These are phyloP conservation scores for Vicia sativa DNA, from an alignment of 306 rosid species.

Conservation along the genomic window DNA sequence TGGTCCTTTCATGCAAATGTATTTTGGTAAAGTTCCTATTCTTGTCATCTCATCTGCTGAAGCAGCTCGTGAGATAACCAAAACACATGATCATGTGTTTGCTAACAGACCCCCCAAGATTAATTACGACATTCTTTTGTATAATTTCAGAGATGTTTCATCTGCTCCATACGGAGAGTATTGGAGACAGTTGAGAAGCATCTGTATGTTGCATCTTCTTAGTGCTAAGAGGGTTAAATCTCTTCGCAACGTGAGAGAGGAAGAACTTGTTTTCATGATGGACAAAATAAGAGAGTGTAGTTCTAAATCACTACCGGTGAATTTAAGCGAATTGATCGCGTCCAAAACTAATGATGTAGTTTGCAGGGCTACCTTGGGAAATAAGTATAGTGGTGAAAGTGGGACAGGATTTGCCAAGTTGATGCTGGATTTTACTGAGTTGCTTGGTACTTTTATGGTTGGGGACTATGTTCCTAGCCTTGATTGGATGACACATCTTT, in stretches of 20 bases:
- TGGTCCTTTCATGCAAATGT: constrained; percentile 57
- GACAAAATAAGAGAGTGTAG: constrained; percentile 33
- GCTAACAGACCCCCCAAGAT: constrained; percentile 29
- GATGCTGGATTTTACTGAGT: constrained; percentile 35
- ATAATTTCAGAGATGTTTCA: constrained; percentile 46
- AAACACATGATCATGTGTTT: constrained; percentile 50
- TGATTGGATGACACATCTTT: constrained; percentile 45
- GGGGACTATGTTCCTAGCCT: constrained; percentile 62
- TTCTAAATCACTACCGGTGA: constrained; percentile 22
- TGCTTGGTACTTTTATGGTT: constrained; percentile 46
- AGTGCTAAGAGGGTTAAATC: constrained; percentile 40
- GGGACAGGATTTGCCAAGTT: constrained; percentile 40
- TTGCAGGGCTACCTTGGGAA: constrained; percentile 60
- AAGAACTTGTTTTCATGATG: constrained; percentile 34
- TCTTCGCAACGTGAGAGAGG: constrained; percentile 35
- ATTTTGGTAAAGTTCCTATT: constrained; percentile 42
- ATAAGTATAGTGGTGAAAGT: constrained; percentile 44
- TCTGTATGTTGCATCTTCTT: constrained; percentile 43
- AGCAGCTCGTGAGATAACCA: constrained; percentile 50
- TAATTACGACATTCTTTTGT: constrained; percentile 35
- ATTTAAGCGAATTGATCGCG: constrained; percentile 47
- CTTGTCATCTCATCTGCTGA: constrained; percentile 52
- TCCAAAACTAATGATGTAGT: constrained; percentile 43
- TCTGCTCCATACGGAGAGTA: constrained; percentile 54
- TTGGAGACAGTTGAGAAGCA: constrained; percentile 55